Evolutionary conservation across 257 asterid species (phyloP).

Genomic region (Nicotiana knightiana): DNA sequence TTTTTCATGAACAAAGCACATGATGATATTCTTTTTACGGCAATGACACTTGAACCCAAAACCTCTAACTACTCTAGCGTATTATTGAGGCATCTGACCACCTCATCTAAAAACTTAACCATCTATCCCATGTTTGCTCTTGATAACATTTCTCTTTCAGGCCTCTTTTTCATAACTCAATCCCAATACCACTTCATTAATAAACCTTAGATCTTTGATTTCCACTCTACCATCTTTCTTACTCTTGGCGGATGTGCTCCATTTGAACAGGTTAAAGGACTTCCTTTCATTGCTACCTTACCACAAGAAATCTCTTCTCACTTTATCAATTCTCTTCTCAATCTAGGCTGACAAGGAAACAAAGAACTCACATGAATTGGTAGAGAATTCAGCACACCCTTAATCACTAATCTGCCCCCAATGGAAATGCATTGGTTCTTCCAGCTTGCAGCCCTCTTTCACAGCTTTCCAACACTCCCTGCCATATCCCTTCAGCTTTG

Average conservation of each 20-base stretch:
- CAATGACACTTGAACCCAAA: background rate
- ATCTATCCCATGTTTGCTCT: background rate
- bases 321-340: background rate
- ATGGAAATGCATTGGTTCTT: background rate
- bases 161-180: background rate
- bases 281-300: background rate
- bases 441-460: background rate
- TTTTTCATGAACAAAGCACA: background rate
- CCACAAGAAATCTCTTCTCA: background rate
- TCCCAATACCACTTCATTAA: background rate
- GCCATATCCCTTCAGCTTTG: background rate
- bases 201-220: background rate
- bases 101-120: background rate
- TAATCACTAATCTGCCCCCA: background rate
- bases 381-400: background rate
- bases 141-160: background rate
- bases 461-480: background rate
- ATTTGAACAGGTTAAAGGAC: background rate
- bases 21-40: background rate
- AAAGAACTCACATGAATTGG: background rate
- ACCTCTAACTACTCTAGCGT: background rate
- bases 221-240: background rate
- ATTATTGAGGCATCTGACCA: background rate
- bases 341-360: background rate
- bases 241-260: background rate